Evolutionary conservation across 352 stramenopile species (phyloP), one percentile per base, ranked within the genome.

Genomic region (Globisporangium alternatum): DNA sequence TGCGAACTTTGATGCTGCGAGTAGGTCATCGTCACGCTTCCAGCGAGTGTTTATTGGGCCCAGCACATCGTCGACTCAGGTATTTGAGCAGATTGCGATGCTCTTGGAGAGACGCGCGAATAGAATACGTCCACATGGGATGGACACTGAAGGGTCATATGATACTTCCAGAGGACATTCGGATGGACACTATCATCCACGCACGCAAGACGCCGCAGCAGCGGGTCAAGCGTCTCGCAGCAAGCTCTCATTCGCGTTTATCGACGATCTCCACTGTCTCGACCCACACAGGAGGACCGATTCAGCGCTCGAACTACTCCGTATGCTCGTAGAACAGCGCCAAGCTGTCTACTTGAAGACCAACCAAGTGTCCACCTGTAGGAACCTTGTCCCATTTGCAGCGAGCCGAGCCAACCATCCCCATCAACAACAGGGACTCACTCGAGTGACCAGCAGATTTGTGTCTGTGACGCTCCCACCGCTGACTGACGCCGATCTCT

Each of bases 251-350:
- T 69, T 78, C 31, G 61, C 88, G 6, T 91, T 88, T 56, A 55
- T 91, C 21, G 82, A 91, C n/a, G 82, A 91, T 45, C 61, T 91
- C 1, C 78, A 91, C 9, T 81, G 70, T 33, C 45, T 82, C 28
- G 53, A 80, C 21, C 4, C 56, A 0, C 15, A 60, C 4, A 22
- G 30, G 5, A 54, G 21, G 2, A 77, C 72, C 49, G 64, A 87
- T 48, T 78, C 70, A 1, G 65, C 75, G 3, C 12, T 79, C 7
- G 82, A 91, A 65, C 30, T 89, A 5, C 33, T 88, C 1, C 80
- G 82, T 9, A 73, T 77, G 61, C 37, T 91, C 3, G 28, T 75
- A 0, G 74, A 87, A n/a, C 68, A 80, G 22, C 63, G 72, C 0
- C 66, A 77, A 5, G 56, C 81, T 3, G 66, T 88, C 1, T 75